Evolutionary conservation across 352 stramenopile species (phyloP), one percentile per base, ranked within the genome.

Genomic region (Phytophthora foliorum): DNA sequence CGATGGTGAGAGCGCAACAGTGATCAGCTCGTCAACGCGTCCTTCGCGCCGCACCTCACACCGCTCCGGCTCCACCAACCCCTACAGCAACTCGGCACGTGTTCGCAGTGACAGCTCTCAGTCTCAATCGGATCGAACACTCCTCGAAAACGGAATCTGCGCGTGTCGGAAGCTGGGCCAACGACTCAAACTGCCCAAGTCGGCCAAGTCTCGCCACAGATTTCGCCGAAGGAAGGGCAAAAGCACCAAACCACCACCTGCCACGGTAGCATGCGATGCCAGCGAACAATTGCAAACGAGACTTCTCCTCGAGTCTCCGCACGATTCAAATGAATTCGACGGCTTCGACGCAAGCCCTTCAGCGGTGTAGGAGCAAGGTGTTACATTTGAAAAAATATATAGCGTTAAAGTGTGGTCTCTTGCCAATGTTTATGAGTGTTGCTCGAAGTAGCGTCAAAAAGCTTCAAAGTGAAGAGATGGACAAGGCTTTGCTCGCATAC

Each of bases 111-210:
- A 72, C 42, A 76, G 57, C 25, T 69, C 62, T 19, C 58, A 72
- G 17, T 80, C 76, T 27, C 71, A 84, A 41, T 89, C 76, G 1
- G 75, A 86, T 14, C 59, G 76, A 54, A 76, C 74, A 10, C 46
- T 85, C 6, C 64, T 82, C 17, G 75, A 86, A 21, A 81, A 85
- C 52, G 77, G 79, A 6, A 51, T 77, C 14, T 90, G 83, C 25
- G 59, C 67, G 6, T 91, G 81, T 46, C 77, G 83, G n/a, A 82
- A 87, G 38, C 61, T 90, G 19, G 82, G 82, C 25, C 84, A 90
- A 57, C 71, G 81, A 4, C 54, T 91, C 9, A 75, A 83, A 46
- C 25, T 76, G 2, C 74, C 81, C 31, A 89, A 84, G 49, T 46
- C 56, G 1, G 55, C 45, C 21, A 74, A 74, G 16, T 68, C 73